phyloP scores from a whole-genome alignment of 495 filamentous ascomycete species.

The Neohortaea acidophila region DNA sequence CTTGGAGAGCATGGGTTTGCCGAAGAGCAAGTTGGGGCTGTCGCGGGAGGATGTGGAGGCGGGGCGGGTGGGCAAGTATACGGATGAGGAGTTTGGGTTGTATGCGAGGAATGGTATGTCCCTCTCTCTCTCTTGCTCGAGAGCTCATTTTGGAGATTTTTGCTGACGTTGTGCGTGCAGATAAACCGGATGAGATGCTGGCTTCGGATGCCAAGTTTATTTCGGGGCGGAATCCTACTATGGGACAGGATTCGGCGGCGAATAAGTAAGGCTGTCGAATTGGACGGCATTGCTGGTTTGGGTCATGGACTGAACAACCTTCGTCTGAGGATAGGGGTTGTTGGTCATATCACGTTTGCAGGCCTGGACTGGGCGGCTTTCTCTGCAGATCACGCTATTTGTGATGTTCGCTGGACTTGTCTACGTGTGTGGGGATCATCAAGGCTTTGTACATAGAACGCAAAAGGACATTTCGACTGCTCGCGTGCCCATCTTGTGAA shows the following conservation, averaged over 20 bases:
- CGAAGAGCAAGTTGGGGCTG: slow-evolving; percentile 53
- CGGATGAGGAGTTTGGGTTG: slow-evolving; percentile 50
- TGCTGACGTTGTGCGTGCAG: slow-evolving; percentile 28
- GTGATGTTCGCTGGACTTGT: too few relatives aligned
- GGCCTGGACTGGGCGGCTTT: too few relatives aligned
- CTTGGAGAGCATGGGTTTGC: slow-evolving; percentile 75
- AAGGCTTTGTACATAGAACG: too few relatives aligned
- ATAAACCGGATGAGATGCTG: slow-evolving; percentile 43
- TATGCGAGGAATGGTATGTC: slow-evolving; percentile 59
- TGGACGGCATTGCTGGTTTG: too few relatives aligned
- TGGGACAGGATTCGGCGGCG: slow-evolving; percentile 27
- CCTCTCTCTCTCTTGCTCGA: not conserved
- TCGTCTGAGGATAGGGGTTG: too few relatives aligned
- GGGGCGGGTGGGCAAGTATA: slow-evolving; percentile 40
- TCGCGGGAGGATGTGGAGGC: slow-evolving; percentile 65
- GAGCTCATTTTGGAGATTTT: not conserved
- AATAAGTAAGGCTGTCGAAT: slow-evolving; percentile 30
- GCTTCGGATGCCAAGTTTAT: slow-evolving; percentile 33
- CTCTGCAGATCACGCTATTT: too few relatives aligned
- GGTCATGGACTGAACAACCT: too few relatives aligned
- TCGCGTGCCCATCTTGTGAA: too few relatives aligned
- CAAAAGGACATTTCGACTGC: too few relatives aligned
- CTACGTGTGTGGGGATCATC: too few relatives aligned
- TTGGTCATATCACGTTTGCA: too few relatives aligned
- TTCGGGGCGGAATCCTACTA: slow-evolving; percentile 27